Evolutionary conservation across 352 stramenopile genomes (phyloP).

Genomic region (Saprolegnia diclina): DNA sequence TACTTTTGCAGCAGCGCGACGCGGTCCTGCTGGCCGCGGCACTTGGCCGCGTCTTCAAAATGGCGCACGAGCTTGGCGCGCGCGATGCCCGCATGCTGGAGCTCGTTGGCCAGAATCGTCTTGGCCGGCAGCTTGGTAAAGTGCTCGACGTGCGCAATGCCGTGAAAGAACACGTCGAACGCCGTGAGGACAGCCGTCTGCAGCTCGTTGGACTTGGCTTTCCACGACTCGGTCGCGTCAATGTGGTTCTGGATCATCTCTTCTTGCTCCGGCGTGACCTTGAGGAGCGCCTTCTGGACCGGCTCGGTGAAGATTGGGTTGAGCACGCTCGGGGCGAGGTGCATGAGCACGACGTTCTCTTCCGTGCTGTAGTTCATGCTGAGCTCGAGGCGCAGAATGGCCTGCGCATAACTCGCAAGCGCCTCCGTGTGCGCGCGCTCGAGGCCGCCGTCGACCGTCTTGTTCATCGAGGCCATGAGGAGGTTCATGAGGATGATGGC

Average conservation of each 20-base stretch:
- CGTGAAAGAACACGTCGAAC: background rate
- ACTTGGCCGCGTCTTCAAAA: background rate
- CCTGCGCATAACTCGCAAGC: constrained; percentile 10
- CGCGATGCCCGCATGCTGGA: background rate
- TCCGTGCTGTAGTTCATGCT: background rate
- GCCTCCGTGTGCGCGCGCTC: constrained; percentile 20
- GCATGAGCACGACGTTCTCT: constrained; percentile 12
- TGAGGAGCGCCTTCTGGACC: constrained; percentile 1
- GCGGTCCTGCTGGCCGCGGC: background rate
- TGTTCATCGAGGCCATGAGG: constrained; percentile 23
- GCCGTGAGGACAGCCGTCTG: background rate
- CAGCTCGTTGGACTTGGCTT: background rate
- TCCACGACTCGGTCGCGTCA: background rate
- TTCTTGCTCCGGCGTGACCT: constrained; percentile 10
- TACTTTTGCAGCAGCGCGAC: background rate
- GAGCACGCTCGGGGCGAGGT: background rate
- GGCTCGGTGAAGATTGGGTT: constrained; percentile 15
- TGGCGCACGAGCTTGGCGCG: background rate
- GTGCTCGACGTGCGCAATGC: constrained; percentile 1
- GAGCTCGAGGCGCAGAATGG: constrained; percentile 12
- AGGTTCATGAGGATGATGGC: constrained; percentile 17
- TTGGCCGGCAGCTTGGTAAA: background rate
- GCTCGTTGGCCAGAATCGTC: background rate
- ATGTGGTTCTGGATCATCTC: constrained; percentile 3
- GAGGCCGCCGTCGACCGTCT: constrained; percentile 11